Base-by-base conservation (phyloP, 495 filamentous ascomycete genomes). In the Parathielavia hyrcaniae region DNA sequence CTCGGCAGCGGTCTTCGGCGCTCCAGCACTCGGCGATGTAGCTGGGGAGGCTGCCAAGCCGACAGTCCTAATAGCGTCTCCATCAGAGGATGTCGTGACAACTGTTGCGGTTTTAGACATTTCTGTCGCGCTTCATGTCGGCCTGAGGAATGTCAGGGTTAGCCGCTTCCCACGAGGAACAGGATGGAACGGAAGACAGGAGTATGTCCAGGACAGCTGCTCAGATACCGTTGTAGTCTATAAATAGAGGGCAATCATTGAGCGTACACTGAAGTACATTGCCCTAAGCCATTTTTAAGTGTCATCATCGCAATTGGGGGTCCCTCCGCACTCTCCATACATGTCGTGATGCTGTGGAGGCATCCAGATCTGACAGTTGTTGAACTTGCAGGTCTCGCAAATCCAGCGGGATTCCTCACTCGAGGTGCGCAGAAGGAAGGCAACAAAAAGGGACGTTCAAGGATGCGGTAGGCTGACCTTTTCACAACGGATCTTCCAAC, bases 221-320 rank as follows among this genome's bases (percentile, higher is more conserved):
- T 95, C 91, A 95, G 91, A 96, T 95, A 96, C 91, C 91, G 91
- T 95, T 95, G 91, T 95, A 96, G 91, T 95, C 90, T 87, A 80
- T 82, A 71, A 80, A 82, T 81, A 53, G 41, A 73, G 74, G 76
- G 78, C 82, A 76, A 79, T 80, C 90, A 96, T 78, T 67, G 87
- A 82, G 81, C 78, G 75, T 83, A 74, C 77, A 71, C 83, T 84
- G 89, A 87, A 70, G 64, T 30, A 70, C 54, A 84, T 78, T 79
- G 73, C 69, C 80, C 81, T 84, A 77, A 71, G 71, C 75, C 72
- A 72, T 69, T 63, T 73, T 6, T 36, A 68, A 64, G 67, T 79
- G 77, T 86, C 84, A 86, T 86, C 84, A 84, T 63, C 70, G 78
- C 77, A 71, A 75, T 57, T 43, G 44, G 50, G 53, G 41, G 36